phyloP scores from a whole-genome alignment of 305 asterid genomes.

The Fraxinus sp. region DNA sequence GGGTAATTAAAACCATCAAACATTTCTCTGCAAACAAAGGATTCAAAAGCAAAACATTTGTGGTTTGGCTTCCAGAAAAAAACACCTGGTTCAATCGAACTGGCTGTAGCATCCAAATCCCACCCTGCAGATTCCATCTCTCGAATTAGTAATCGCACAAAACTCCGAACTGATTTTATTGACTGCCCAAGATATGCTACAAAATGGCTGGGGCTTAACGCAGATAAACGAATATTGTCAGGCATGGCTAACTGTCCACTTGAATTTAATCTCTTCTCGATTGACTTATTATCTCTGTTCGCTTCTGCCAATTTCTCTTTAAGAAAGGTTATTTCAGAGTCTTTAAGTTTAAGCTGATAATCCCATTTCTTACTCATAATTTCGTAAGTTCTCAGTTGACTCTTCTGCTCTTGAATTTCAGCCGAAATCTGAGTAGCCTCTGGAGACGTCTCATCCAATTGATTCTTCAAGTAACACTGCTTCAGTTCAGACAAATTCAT shows the following conservation, averaged over 20 bases:
- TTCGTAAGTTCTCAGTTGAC: slow-evolving; percentile 53
- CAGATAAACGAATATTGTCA: slow-evolving; percentile 35
- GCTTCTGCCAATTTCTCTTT: slow-evolving; percentile 65
- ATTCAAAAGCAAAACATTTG: slow-evolving; percentile 63
- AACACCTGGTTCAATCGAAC: slow-evolving; percentile 50
- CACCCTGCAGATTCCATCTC: slow-evolving; percentile 69
- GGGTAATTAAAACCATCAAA: slow-evolving; percentile 58
- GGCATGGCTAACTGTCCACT: slow-evolving; percentile 50
- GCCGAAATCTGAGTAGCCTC: slow-evolving; percentile 39
- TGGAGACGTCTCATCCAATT: slow-evolving; percentile 47
- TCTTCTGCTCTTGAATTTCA: slow-evolving; percentile 57
- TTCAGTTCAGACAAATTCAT: slow-evolving; percentile 49
- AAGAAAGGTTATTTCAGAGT: slow-evolving; percentile 71
- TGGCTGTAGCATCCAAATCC: slow-evolving; percentile 69
- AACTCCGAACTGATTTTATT: slow-evolving; percentile 53
- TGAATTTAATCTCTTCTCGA: slow-evolving; percentile 53
- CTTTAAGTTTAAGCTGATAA: slow-evolving; percentile 66
- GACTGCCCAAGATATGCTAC: slow-evolving; percentile 38
- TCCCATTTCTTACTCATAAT: slow-evolving; percentile 62
- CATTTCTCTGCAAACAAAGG: slow-evolving; percentile 66
- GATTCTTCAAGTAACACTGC: slow-evolving; percentile 50
- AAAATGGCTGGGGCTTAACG: slow-evolving; percentile 56
- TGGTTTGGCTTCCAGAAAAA: slow-evolving; percentile 48
- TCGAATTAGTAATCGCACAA: slow-evolving; percentile 48
- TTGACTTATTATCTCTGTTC: slow-evolving; percentile 43